Evolutionary conservation across 2,329 filamentous ascomycete species (phyloP).

Genomic region (Trichoderma asperellum): DNA sequence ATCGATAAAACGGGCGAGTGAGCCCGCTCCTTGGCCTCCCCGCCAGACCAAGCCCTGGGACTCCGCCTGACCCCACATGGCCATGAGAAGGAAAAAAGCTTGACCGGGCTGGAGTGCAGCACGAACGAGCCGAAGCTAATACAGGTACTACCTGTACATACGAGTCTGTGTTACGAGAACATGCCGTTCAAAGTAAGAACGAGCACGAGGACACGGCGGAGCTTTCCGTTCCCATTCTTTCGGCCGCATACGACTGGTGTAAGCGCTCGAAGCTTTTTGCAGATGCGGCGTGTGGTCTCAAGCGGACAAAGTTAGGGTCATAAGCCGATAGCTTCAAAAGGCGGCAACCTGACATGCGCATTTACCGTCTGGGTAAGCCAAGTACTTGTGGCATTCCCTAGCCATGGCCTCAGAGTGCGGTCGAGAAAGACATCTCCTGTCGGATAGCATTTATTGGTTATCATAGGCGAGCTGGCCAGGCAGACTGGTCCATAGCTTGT

Average conservation of each 20-base stretch:
- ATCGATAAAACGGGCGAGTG: conserved; percentile 17
- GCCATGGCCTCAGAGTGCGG: background rate
- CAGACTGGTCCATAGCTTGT: background rate
- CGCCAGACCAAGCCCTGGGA: conserved; percentile 24
- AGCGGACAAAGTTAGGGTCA: background rate
- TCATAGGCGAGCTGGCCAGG: background rate
- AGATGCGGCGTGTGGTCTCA: background rate
- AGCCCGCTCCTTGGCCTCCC: conserved; percentile 17
- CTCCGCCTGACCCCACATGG: conserved; percentile 25
- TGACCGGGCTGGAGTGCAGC: conserved; percentile 1
- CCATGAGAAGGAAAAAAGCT: conserved; percentile 6
- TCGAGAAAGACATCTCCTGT: background rate
- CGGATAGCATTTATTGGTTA: background rate
- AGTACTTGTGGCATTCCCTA: too few species aligned
- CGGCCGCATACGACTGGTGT: background rate
- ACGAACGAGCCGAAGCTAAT: conserved; percentile 1
- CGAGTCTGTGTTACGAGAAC: background rate
- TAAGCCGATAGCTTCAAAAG: too few species aligned
- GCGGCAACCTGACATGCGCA: too few species aligned
- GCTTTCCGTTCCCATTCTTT: background rate
- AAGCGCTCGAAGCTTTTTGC: background rate
- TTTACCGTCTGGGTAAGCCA: too few species aligned
- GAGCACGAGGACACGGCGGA: background rate
- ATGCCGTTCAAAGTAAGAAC: background rate
- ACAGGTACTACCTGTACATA: background rate